Base-by-base conservation (phyloP, 2,329 filamentous ascomycete genomes). In the Penicillium paneum region DNA sequence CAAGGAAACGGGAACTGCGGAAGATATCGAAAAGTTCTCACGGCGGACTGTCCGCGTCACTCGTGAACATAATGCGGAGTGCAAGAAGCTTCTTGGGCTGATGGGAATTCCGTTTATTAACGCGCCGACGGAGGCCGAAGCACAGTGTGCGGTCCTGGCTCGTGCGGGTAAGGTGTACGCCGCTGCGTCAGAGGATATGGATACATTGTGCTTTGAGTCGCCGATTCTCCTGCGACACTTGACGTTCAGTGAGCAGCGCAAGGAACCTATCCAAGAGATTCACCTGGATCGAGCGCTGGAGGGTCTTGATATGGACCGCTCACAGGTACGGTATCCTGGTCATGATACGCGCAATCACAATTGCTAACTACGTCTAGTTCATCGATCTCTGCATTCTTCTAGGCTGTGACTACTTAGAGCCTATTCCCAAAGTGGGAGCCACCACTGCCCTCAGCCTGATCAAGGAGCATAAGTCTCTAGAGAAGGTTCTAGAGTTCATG, bases 1-100 rank as follows among this genome's bases (percentile, higher is more conserved):
- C 49, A 97, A 96, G 73, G 94, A 99, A 78, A 96, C 90, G 0
- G 94, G 94, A 58, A 99, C 94, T 3, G 91, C 93, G 21, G 86
- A 99, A 72, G 94, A 99, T n/a, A 85, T 99, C 4, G 94, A 99
- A 77, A 97, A 97, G 75, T 99, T 97, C 77, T 95, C 91, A 50
- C 81, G 94, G 54, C 81, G 94, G 49, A 97, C 93, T 1, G 94
- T 99, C 44, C 83, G 91, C 54, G 94, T 97, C 49, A 97, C 94
- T n/a, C 83, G 88, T 60, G 93, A 99, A 76, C 94, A 99, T 76
- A 99, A 99, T 69, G 87, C 86, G 39, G 94, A 99, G 72, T 97
- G 94, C 74, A 93, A 96, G 78, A 83, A 85, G 55, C 78, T 99
- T 64, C 79, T 99, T 58, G 93, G 90, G 77, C 80, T 97, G 54